Percentiles rank a stretch among this genome's conserved stretches.
phyloP scores from a whole-genome alignment of 345 rosid genomes.

The Abelmoschus esculentus region DNA sequence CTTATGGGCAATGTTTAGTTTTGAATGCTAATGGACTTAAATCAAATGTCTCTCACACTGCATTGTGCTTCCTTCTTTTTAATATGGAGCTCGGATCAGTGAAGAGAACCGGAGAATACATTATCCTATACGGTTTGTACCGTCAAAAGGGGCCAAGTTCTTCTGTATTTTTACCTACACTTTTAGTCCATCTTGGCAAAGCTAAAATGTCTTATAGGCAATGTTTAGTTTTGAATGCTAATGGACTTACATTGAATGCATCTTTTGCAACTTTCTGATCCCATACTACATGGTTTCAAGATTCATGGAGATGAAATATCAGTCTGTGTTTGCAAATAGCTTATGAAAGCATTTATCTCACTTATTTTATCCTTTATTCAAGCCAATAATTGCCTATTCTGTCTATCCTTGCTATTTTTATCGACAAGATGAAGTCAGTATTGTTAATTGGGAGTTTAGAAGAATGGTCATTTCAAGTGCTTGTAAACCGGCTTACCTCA shows the following conservation, averaged over 20 bases:
- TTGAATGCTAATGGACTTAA: conserved; percentile 45
- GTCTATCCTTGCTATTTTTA: background rate
- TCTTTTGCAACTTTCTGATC: conserved; percentile 13
- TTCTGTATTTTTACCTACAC: background rate
- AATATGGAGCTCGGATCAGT: conserved; percentile 25
- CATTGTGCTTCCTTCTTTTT: conserved; percentile 5
- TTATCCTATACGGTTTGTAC: background rate
- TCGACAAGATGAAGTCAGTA: background rate
- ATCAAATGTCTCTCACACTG: conserved; percentile 15
- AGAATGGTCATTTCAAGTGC: background rate
- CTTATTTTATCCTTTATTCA: background rate
- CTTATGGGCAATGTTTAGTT: conserved; percentile 25
- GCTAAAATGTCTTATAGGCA: conserved; percentile 21
- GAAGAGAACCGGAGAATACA: conserved; percentile 18
- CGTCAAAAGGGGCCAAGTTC: background rate
- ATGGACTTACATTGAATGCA: conserved; percentile 24
- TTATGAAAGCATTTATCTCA: background rate
- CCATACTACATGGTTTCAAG: conserved; percentile 6
- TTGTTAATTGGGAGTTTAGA: background rate
- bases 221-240: conserved; percentile 42
- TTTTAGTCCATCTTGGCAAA: conserved; percentile 18
- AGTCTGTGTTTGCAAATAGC: background rate
- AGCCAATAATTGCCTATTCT: background rate
- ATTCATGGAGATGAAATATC: conserved; percentile 24
- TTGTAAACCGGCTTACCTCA: background rate